Conservation (phyloP, 139 green algal species). For the Chlamydomonas sp. region DNA sequence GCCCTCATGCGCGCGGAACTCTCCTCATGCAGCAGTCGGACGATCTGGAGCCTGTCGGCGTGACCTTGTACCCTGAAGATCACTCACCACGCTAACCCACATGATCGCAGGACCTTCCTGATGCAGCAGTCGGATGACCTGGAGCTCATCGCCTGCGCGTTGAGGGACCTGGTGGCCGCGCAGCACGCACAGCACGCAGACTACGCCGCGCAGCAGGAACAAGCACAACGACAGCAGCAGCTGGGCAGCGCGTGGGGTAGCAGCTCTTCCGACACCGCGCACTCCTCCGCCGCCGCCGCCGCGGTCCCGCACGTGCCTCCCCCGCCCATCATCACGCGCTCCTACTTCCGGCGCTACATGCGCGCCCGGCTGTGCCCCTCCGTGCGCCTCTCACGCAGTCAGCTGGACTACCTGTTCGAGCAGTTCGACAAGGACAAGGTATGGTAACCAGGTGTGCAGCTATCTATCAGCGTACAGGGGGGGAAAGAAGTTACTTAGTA, state of each 20-base stretch:
- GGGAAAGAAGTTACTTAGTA: background rate
- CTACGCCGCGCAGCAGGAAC: background rate
- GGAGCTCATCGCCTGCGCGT: constrained; percentile 41
- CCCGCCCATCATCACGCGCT: background rate
- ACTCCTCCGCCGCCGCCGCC: too few relatives aligned
- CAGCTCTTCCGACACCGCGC: background rate
- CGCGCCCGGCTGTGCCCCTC: background rate
- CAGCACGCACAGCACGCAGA: too few relatives aligned
- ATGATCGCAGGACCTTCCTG: constrained; percentile 44
- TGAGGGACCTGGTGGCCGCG: constrained; percentile 4
- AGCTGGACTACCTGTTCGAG: constrained; percentile 26
- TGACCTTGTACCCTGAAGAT: background rate
- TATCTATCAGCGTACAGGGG: background rate
- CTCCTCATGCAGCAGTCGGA: constrained; percentile 61
- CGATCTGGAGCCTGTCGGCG: constrained; percentile 51
- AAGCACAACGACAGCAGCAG: background rate
- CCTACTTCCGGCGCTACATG: constrained; percentile 2
- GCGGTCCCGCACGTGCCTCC: too few relatives aligned
- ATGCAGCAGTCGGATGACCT: constrained; percentile 62
- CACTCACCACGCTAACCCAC: too few relatives aligned
- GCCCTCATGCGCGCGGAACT: constrained; percentile 13
- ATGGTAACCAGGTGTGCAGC: background rate
- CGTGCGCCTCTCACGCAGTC: background rate
- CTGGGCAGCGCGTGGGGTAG: background rate
- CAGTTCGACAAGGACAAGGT: constrained; percentile 30